Base-by-base conservation (phyloP, 2,329 filamentous ascomycete genomes). In the Chaetomiaceae sp. region DNA sequence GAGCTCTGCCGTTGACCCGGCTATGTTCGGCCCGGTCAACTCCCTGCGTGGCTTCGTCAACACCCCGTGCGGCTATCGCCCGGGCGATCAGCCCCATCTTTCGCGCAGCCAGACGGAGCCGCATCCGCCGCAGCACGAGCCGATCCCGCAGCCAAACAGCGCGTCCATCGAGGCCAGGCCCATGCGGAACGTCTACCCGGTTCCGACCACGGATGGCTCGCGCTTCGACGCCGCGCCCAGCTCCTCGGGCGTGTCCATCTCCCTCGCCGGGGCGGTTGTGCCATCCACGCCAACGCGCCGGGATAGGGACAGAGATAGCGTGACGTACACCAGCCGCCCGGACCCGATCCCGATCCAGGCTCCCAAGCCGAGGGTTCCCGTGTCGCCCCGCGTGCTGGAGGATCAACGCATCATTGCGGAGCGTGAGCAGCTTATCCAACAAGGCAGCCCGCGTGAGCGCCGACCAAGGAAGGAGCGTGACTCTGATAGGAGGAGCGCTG, bases 291-390 rank as follows among this genome's bases (percentile, higher is more conserved):
- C 54, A 5, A 48, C 50, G 9, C 54, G 50, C 21, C 50, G 41
- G 21, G 45, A 53, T 29, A 43, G 41, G 27, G 41, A 37, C 9
- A 42, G 41, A 9, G 50, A 53, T 14, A 25, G 23, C 13, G 36
- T 23, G 7, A 10, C 40, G 14, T 55, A 46, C 27, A 18, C 40
- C 16, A 36, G 16, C 36, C 76, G 80, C 37, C 25, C 84, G 5
- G 81, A 74, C 5, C 75, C 81, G 0, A 78, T 90, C 29, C 83
- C 85, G 10, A 75, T 96, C n/a, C 87, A 94, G 66, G 89, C 95
- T 62, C 91, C 91, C 2, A 86, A 90, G 61, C 91, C 91, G 2
- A 79, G 89, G 54, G 76, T 80, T 2, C 89, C 88, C 0, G 82
- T 95, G 2, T 84, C 85, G 33, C 79, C 80, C 56, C 80, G 80